Conservation (phyloP, 2,329 filamentous ascomycete genomes). For the Neocatenulostroma microsporum region DNA sequence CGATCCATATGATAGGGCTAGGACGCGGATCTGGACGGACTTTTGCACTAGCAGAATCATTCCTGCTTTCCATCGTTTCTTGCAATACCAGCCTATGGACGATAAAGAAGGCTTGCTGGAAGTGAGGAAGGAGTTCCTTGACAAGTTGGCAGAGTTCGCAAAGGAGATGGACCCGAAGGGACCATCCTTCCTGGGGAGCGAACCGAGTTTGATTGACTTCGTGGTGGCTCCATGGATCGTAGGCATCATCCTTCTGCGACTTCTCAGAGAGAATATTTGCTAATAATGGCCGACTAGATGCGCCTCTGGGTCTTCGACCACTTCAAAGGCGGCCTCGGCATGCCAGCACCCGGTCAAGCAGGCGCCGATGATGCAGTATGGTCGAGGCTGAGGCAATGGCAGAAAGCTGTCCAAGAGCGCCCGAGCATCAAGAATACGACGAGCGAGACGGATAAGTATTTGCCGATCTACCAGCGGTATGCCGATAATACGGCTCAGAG, state of each 20-base stretch:
- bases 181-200: constrained; percentile 60
- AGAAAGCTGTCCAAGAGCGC: constrained; percentile 50
- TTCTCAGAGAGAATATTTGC: no score
- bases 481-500: constrained; percentile 41
- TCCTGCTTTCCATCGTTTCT: constrained; percentile 58
- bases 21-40: constrained; percentile 65
- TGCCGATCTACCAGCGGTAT: constrained; percentile 55
- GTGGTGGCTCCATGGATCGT: constrained; percentile 66
- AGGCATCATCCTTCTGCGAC: constrained; percentile 2
- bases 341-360: constrained; percentile 40
- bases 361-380: constrained; percentile 52
- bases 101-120: constrained; percentile 38
- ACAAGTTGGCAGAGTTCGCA: constrained; percentile 52
- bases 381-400: constrained; percentile 59
- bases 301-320: constrained; percentile 67
- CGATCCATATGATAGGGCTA: constrained; percentile 57
- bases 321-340: constrained; percentile 55
- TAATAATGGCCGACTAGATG: constrained; percentile 16
- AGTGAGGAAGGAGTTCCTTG: constrained; percentile 52
- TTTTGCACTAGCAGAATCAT: constrained; percentile 61
- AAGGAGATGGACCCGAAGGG: constrained; percentile 53
- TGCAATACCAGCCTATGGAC: constrained; percentile 41
- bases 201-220: constrained; percentile 62
- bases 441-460: constrained; percentile 60
- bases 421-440: constrained; percentile 59